Base-by-base conservation (phyloP, 805 yeast species). In the Monosporozyma aerobia region DNA sequence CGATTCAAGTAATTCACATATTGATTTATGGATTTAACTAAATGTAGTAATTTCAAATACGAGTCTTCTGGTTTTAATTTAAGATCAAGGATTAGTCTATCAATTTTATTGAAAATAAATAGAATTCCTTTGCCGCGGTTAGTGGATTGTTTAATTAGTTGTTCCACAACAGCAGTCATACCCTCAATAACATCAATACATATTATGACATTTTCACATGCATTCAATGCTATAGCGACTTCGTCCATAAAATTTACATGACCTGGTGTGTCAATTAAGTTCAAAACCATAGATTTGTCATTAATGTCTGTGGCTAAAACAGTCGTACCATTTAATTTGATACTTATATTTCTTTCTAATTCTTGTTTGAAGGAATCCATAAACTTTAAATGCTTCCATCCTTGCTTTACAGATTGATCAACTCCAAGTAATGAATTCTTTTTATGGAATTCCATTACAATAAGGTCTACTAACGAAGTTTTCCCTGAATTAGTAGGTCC, bases 151-250 rank as follows among this genome's bases (percentile, higher is more conserved):
- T 77, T 73, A 2, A 90, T 70, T 0, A 81, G 67, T 51, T 70
- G 69, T 57, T 76, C 81, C 8, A 84, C 74, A 3, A 79, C 73
- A n/a, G 76, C 69, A 0, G 85, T 78, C 3, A 89, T 64, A 0
- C 98, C 97, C 64, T 92, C 97, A 1, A 89, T 83, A 1, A 77
- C 83, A 64, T 94, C 99, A n/a, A 92, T 73, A 1, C 88, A 86
- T 1, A 90, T 65, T 0, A 84, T 69, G 0, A 79, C 80, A 2
- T 84, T 80, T 57, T 94, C 97, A 0, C 78, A 77, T 0, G 83
- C 72, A 23, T 79, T 66, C 9, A 82, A 65, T 0, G 86, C 77
- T 0, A 79, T 75, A 0, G 80, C 75, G 3, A 80, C 69, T 59
- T 94, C 97, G 63, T 89, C 97, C 30, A 74, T 69, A 62, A 94